phyloP scores from a whole-genome alignment of 257 asterid genomes.

The Lavandula angustifolia region DNA sequence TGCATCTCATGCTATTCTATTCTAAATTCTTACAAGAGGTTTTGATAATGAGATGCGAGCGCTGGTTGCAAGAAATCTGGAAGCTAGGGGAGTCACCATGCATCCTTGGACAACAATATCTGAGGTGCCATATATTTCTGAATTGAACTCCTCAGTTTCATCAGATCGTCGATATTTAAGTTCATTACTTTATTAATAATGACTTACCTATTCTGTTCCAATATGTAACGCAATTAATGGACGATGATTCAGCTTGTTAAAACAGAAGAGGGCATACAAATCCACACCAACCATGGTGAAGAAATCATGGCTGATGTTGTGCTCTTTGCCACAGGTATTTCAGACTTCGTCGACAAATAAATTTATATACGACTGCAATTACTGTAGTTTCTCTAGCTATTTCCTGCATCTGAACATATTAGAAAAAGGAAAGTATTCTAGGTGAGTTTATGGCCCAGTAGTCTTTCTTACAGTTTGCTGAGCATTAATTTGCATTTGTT shows the following conservation, averaged over 20 bases:
- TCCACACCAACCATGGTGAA: constrained; percentile 77
- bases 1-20: constrained; percentile 14
- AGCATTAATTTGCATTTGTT: neutral
- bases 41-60: constrained; percentile 98
- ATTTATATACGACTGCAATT: neutral
- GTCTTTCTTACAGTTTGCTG: neutral
- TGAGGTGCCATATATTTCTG: constrained; percentile 54
- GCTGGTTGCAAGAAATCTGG: constrained; percentile 85
- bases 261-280: constrained; percentile 76
- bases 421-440: neutral
- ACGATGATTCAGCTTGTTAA: constrained; percentile 65
- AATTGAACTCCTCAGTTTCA: constrained; percentile 15
- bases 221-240: constrained; percentile 23
- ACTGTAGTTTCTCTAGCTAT: neutral
- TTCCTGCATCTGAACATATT: no score
- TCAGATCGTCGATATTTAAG: constrained; percentile 14
- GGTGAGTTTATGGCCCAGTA: neutral
- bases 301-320: constrained; percentile 83
- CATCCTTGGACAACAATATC: constrained; percentile 79
- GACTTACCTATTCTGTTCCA: constrained; percentile 10
- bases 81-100: constrained; percentile 91
- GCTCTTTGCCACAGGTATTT: constrained; percentile 94
- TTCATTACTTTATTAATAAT: neutral
- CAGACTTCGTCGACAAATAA: neutral
- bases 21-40: constrained; percentile 53